phyloP scores from a whole-genome alignment of 345 rosid genomes.

The Euphorbia pulcherrima region DNA sequence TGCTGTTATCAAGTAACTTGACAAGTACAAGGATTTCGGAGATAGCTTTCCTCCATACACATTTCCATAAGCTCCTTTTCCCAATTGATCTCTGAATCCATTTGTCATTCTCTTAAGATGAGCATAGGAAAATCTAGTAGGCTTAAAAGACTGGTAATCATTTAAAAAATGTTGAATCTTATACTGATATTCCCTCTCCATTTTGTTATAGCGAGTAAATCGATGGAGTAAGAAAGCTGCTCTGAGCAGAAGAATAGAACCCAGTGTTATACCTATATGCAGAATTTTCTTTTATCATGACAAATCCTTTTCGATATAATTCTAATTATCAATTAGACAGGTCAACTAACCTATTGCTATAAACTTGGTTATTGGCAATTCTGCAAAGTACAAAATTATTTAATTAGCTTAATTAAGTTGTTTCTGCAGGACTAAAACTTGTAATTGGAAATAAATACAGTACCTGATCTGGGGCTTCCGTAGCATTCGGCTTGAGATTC shows the following conservation, averaged over 20 bases:
- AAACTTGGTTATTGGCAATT: no score
- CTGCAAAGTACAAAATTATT: no score
- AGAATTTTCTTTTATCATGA: neutral
- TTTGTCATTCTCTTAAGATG: slow-evolving; percentile 14
- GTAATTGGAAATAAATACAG: no score
- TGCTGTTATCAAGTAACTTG: neutral
- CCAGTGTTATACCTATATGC: neutral
- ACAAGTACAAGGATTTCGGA: slow-evolving; percentile 9
- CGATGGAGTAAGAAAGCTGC: neutral
- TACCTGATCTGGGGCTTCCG: no score
- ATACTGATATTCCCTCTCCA: neutral
- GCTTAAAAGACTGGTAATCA: slow-evolving; percentile 13
- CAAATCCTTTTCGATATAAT: neutral
- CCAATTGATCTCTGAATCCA: slow-evolving; percentile 11
- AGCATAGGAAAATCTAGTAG: slow-evolving; percentile 11
- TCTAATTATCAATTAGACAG: neutral
- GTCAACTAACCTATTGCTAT: no score
- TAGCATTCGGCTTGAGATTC: no score
- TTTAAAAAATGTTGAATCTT: slow-evolving; percentile 1
- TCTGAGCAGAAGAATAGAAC: neutral
- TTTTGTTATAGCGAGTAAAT: neutral
- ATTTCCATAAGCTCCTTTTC: slow-evolving; percentile 17
- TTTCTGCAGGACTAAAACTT: no score
- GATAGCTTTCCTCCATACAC: slow-evolving; percentile 12
- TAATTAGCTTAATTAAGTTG: no score